Evolutionary conservation across 2,329 filamentous ascomycete genomes (phyloP).

Genomic region (Pseudodiploospora longispora): DNA sequence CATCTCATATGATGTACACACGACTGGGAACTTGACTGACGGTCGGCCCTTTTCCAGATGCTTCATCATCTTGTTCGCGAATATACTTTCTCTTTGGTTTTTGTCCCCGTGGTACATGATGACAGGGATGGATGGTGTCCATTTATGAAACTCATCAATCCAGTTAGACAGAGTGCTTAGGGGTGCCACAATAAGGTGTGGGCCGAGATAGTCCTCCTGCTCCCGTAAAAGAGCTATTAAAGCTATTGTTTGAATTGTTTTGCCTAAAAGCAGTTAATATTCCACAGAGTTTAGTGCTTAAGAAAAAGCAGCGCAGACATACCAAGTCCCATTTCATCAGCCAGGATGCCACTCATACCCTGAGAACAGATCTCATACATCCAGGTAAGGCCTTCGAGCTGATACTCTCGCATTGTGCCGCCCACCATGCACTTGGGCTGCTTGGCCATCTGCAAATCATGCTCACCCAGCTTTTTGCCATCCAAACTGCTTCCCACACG

Average conservation of each 20-base stretch:
- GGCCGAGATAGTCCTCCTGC: conserved; percentile 72
- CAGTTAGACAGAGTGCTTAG: conserved; percentile 91
- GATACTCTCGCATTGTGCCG: conserved; percentile 88
- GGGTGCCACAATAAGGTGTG: conserved; percentile 84
- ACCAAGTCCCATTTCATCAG: conserved; percentile 87
- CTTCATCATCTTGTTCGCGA: conserved; percentile 60
- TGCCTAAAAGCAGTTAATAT: conserved; percentile 42
- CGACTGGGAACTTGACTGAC: conserved; percentile 69
- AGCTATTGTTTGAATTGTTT: conserved; percentile 86
- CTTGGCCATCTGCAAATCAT: conserved; percentile 68
- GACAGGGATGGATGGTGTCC: conserved; percentile 83
- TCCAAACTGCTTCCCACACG: conserved; percentile 53
- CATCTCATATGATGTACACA: conserved; percentile 94
- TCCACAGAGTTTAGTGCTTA: neutral
- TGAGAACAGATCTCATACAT: conserved; percentile 75
- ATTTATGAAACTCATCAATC: conserved; percentile 87
- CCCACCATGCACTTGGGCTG: conserved; percentile 81
- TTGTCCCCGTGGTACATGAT: conserved; percentile 86
- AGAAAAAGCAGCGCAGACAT: conserved; percentile 11
- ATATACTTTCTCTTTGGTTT: conserved; percentile 66
- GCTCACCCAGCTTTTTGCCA: conserved; percentile 51
- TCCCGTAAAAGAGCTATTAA: conserved; percentile 82
- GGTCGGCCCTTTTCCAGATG: conserved; percentile 55
- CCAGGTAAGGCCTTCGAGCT: conserved; percentile 92
- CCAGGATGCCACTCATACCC: conserved; percentile 82